phyloP scores from a whole-genome alignment of 306 rosid genomes.

The Styphnolobium japonicum region DNA sequence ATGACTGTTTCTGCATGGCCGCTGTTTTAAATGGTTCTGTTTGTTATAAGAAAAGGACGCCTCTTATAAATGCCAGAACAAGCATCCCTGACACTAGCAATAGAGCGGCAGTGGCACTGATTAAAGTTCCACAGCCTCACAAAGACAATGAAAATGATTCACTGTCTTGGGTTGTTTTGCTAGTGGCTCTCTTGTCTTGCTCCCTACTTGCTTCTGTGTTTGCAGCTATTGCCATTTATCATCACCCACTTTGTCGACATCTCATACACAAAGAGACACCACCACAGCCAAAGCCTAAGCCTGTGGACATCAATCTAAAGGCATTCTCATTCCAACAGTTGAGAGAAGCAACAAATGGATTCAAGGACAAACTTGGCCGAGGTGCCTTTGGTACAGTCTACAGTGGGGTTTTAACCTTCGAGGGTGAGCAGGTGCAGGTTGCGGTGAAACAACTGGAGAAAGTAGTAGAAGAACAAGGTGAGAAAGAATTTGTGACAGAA shows the following conservation, averaged over 20 bases:
- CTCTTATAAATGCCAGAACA: constrained; percentile 22
- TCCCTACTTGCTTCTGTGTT: constrained; percentile 26
- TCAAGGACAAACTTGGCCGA: constrained; percentile 25
- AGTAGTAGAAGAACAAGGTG: constrained; percentile 14
- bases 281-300: constrained; percentile 28
- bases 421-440: constrained; percentile 28
- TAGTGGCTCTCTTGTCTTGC: constrained; percentile 16
- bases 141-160: background rate
- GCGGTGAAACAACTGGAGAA: constrained; percentile 34
- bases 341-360: constrained; percentile 36
- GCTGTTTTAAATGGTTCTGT: background rate
- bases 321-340: constrained; percentile 32
- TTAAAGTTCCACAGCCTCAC: constrained; percentile 18
- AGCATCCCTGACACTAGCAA: constrained; percentile 2
- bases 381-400: constrained; percentile 33
- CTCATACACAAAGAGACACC: background rate
- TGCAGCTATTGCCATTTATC: constrained; percentile 20
- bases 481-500: constrained; percentile 35
- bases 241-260: constrained; percentile 17
- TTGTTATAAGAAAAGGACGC: constrained; percentile 38
- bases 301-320: constrained; percentile 33
- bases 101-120: background rate
- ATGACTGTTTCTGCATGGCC: constrained; percentile 38
- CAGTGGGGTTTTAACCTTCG: constrained; percentile 28
- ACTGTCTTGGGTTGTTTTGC: constrained; percentile 11